Evolutionary conservation across 2,329 filamentous ascomycete species (phyloP).

Genomic region (Huntiella decipiens): DNA sequence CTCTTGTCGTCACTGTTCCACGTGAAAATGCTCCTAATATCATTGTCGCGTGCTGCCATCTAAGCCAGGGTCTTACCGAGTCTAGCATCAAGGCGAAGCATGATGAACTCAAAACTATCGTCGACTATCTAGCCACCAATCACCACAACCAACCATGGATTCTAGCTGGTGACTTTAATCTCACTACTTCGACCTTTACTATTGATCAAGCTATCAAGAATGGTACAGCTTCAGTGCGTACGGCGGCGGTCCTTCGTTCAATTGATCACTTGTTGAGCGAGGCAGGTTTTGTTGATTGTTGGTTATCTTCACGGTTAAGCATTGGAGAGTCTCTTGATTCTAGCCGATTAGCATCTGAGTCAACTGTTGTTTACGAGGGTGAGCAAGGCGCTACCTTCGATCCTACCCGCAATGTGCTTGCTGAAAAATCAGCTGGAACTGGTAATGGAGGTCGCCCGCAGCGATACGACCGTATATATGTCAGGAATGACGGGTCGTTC

Average conservation of each 20-base stretch:
- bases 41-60: slow-evolving; percentile 37
- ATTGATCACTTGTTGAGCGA: slow-evolving; percentile 28
- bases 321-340: slow-evolving; percentile 23
- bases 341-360: slow-evolving; percentile 12
- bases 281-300: slow-evolving; percentile 31
- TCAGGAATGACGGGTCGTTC: slow-evolving; percentile 24
- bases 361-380: slow-evolving; percentile 28
- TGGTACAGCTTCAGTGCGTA: slow-evolving; percentile 32
- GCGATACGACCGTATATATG: slow-evolving; percentile 44
- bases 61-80: slow-evolving; percentile 42
- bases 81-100: slow-evolving; percentile 37
- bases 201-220: slow-evolving; percentile 32
- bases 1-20: slow-evolving; percentile 28
- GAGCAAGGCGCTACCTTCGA: slow-evolving; percentile 49
- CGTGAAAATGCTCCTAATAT: slow-evolving; percentile 13
- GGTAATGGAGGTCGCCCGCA: slow-evolving; percentile 37
- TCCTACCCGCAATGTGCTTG: slow-evolving; percentile 35
- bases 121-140: slow-evolving; percentile 27
- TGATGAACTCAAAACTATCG: slow-evolving; percentile 32
- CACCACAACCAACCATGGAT: slow-evolving; percentile 28
- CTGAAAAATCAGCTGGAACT: slow-evolving; percentile 28
- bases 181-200: slow-evolving; percentile 38
- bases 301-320: slow-evolving; percentile 27
- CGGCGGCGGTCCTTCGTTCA: slow-evolving; percentile 15
- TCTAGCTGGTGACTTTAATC: slow-evolving; percentile 45